Evolutionary conservation across 495 filamentous ascomycete species (phyloP), one percentile per base, ranked within the genome.

Genomic region (Wilcoxina mikolae): DNA sequence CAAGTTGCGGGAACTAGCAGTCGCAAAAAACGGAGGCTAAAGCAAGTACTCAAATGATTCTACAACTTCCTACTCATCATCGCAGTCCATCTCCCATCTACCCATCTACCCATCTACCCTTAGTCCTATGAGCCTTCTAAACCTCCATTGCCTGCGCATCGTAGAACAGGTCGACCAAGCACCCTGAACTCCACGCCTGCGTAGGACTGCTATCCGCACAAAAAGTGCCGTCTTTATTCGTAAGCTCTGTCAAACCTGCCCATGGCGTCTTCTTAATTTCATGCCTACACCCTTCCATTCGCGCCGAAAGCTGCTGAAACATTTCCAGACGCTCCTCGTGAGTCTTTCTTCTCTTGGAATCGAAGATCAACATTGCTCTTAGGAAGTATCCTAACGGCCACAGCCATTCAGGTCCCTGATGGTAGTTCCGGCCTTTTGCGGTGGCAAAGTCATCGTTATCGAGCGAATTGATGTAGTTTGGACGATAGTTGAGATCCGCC

Each of bases 321-420:
- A 80, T 83, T 70, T 95, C 93, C 4, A 82, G 82, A 38, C 81
- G 76, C 58, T 77, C 79, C 53, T 77, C 74, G 17, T 66, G 70
- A 0, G 73, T 78, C 29, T 75, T 75, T 25, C 86, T 73, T 4
- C 89, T 73, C 70, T 76, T 74, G 38, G 95, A 72, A 68, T 95
- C 90, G 64, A 96, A 95, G 66, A 85, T 82, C 49, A 96, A 72
- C 53, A 99, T 71, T 0, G 93, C 93, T 31, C 93, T 77, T 15
- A 95, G 73, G 73, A 90, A 96, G 74, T 84, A 99, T 5, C 93
- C 93, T 3, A 85, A 86, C 1, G 88, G 93, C 93, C 93, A 99
- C n/a, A 95, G 72, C 93, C 93, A 99, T 68, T 99, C 93, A 0
- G 93, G 93, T 1, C 93, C 93, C 68, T 96, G 91, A 66, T 99